These are phyloP conservation scores for Arabis hirsuta DNA, from an alignment of 345 rosid genomes.

Conservation along the genomic window DNA sequence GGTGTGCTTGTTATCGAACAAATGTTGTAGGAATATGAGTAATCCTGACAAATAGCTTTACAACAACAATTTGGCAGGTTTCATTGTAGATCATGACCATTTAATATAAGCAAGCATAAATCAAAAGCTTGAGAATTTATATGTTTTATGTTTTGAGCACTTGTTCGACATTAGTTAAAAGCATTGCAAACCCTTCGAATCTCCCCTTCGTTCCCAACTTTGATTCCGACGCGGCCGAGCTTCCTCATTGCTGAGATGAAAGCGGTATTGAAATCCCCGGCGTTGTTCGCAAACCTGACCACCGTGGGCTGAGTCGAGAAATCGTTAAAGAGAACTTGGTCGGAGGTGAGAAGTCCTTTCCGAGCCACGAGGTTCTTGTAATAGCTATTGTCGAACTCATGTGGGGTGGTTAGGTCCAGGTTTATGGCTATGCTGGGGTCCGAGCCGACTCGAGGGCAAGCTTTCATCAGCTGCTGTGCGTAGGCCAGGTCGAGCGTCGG, in stretches of 20 bases:
- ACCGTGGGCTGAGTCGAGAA: constrained; percentile 60
- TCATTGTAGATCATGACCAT: constrained; percentile 28
- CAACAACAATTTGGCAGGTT: constrained; percentile 1
- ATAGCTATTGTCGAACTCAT: constrained; percentile 69
- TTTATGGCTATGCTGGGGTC: constrained; percentile 58
- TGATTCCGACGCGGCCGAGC: constrained; percentile 76
- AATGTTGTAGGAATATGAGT: constrained; percentile 5
- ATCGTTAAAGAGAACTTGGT: constrained; percentile 61
- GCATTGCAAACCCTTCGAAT: constrained; percentile 70
- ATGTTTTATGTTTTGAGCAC: neutral
- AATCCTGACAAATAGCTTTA: constrained; percentile 4
- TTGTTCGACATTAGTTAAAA: constrained; percentile 43
- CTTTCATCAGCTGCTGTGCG: constrained; percentile 57
- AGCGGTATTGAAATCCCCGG: constrained; percentile 60
- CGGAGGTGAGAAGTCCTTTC: constrained; percentile 78
- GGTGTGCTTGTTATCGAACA: constrained; percentile 1
- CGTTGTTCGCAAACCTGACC: constrained; percentile 57
- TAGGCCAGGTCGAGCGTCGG: constrained; percentile 65
- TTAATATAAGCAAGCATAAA: constrained; percentile 2
- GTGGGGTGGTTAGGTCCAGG: constrained; percentile 68
- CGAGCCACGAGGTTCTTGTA: constrained; percentile 72
- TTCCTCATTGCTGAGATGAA: constrained; percentile 69
- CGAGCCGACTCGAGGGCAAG: constrained; percentile 52
- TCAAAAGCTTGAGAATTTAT: constrained; percentile 5
- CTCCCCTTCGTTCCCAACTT: constrained; percentile 66